phyloP scores from a whole-genome alignment of 352 stramenopile species.

The Pythium volutum region DNA sequence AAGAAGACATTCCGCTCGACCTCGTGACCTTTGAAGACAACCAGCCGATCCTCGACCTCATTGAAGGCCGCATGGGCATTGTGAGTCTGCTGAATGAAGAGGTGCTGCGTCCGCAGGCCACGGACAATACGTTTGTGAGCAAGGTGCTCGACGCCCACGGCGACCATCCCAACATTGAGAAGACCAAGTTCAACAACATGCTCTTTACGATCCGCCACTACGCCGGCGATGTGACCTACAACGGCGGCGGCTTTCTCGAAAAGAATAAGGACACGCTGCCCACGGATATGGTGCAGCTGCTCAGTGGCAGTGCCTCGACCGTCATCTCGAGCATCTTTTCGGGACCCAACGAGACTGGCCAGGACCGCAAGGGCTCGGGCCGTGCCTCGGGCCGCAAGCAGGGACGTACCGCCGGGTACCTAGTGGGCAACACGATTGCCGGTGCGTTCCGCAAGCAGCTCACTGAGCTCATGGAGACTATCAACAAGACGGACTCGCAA shows the following conservation, averaged over 20 bases:
- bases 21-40: conserved; percentile 94
- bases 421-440: conserved; percentile 80
- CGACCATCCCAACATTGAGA: conserved; percentile 80
- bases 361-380: conserved; percentile 24
- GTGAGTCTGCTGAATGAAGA: conserved; percentile 95
- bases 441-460: conserved; percentile 86
- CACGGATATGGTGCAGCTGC: conserved; percentile 78
- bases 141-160: conserved; percentile 78
- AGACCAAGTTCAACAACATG: conserved; percentile 82
- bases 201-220: conserved; percentile 88
- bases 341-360: conserved; percentile 18
- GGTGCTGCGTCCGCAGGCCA: conserved; percentile 67
- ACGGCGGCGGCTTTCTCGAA: conserved; percentile 96
- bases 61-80: conserved; percentile 90
- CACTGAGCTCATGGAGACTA: conserved; percentile 81
- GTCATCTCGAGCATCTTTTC: conserved; percentile 76
- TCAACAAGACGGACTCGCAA: conserved; percentile 84
- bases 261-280: conserved; percentile 98
- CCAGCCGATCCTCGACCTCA: conserved; percentile 90
- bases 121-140: conserved; percentile 82
- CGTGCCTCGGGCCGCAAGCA: conserved; percentile 25
- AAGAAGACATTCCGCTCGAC: conserved; percentile 93
- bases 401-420: conserved; percentile 68
- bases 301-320: conserved; percentile 54
- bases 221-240: conserved; percentile 96